Percentiles rank a stretch among this genome's conserved stretches.
phyloP scores from a whole-genome alignment of 2,329 filamentous ascomycete species.

The Alternaria arbusti region DNA sequence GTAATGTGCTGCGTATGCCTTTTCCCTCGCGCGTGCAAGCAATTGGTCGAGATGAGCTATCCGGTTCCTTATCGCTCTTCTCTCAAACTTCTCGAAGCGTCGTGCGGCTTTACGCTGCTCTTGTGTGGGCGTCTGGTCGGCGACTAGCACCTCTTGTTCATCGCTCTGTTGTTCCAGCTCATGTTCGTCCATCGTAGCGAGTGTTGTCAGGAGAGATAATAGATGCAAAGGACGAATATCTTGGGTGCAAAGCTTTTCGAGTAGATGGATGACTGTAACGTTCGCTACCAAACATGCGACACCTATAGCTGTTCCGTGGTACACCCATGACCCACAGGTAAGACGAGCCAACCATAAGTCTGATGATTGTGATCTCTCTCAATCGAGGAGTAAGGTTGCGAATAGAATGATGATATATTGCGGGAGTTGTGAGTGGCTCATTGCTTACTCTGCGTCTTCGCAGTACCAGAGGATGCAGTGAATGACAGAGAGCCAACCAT shows the following conservation, averaged over 20 bases:
- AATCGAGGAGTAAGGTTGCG: rapidly evolving
- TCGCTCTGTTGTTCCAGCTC: background rate
- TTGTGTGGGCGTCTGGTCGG: background rate
- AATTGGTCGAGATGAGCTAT: background rate
- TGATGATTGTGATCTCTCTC: background rate
- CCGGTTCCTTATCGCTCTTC: background rate
- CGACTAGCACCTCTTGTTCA: background rate
- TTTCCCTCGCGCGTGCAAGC: background rate
- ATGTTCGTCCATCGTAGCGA: background rate
- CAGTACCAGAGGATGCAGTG: too few species aligned
- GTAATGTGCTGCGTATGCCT: background rate
- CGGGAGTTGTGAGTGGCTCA: background rate
- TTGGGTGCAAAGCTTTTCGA: background rate
- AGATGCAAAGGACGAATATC: background rate
- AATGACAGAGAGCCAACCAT: background rate
- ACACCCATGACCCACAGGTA: rapidly evolving
- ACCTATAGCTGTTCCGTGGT: background rate
- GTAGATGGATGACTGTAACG: background rate
- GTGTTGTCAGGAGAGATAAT: background rate
- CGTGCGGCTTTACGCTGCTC: background rate
- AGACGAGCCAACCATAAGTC: background rate
- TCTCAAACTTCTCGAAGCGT: background rate
- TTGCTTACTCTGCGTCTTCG: rapidly evolving
- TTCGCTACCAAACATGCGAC: background rate
- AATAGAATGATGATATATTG: background rate